These are phyloP conservation scores for Pleurotus pulmonarius DNA, from an alignment of 768 basidiomycete genomes.

Conservation along the genomic window DNA sequence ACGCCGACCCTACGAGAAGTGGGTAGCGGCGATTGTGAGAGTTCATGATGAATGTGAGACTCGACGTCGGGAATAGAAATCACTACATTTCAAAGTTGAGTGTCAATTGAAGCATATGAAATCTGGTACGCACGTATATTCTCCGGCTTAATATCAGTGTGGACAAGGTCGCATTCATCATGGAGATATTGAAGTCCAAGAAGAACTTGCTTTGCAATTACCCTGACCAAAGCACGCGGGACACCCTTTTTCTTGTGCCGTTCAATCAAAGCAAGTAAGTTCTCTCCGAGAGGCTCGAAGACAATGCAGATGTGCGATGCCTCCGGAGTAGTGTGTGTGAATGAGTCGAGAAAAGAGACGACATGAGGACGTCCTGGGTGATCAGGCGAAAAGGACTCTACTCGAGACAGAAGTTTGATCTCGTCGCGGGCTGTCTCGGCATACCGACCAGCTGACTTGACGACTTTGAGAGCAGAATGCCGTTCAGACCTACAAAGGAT, in stretches of 20 bases:
- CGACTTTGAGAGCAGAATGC: slow-evolving; percentile 91
- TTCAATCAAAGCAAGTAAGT: slow-evolving; percentile 69
- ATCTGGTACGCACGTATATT: slow-evolving; percentile 73
- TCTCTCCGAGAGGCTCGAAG: slow-evolving; percentile 83
- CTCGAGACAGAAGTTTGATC: slow-evolving; percentile 84
- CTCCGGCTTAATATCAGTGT: slow-evolving; percentile 94
- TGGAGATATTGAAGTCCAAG: slow-evolving; percentile 91
- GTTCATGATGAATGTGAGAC: slow-evolving; percentile 64
- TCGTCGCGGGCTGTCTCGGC: slow-evolving; percentile 96
- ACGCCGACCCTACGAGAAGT: slow-evolving; percentile 81
- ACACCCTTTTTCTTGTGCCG: slow-evolving; percentile 83
- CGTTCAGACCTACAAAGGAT: slow-evolving; percentile 46
- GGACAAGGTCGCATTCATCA: slow-evolving; percentile 88
- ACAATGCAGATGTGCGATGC: slow-evolving; percentile 85
- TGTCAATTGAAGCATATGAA: slow-evolving; percentile 10
- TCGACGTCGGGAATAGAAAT: slow-evolving; percentile 83
- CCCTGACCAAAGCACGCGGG: slow-evolving; percentile 75
- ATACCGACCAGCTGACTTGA: slow-evolving; percentile 93
- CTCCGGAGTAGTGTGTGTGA: slow-evolving; percentile 62
- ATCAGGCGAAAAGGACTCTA: slow-evolving; percentile 62
- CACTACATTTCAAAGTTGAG: slow-evolving; percentile 35
- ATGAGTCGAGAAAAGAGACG: slow-evolving; percentile 89
- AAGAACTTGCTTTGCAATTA: slow-evolving; percentile 82
- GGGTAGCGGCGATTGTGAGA: slow-evolving; percentile 64
- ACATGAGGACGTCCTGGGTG: slow-evolving; percentile 81